Base-by-base conservation (phyloP, 352 stramenopile species). In the Elongisporangium anandrum region DNA sequence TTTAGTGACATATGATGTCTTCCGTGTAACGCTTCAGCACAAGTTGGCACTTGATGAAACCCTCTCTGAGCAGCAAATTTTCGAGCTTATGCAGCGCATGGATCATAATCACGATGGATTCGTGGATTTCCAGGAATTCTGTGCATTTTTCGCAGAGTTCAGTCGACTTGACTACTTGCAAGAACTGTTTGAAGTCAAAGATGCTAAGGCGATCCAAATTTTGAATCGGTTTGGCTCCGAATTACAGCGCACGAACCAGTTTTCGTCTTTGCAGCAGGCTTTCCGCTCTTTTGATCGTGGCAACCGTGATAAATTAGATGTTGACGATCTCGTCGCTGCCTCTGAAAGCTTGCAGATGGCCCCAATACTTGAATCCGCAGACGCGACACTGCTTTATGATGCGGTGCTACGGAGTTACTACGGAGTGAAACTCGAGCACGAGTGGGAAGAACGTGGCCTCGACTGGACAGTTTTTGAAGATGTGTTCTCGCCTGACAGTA, bases 31-130 rank as follows among this genome's bases (percentile, higher is more conserved):
- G 12, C 77, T 93, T 21, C 81, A 90, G 63, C 70, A 66, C 9
- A 80, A 77, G 17, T 61, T 93, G 6, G 71, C 80, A 13, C 66
- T 93, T 0, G 60, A 65, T 1, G 71, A 79, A 21, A 84, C 72
- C 0, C 72, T 98, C 5, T 94, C 86, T 15, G 87, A 95, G 61
- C 83, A 95, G 50, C 88, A 97, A 66, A 94, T 97, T 17, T 96
- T 97, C 22, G 92, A 98, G 62, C 64, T 98, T 21, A 98, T 98
- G 92, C 81, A 96, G 58, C 81, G 93, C 52, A 85, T 97, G 57
- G 92, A 98, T 64, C 78, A 90, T 50, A 95, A 98, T 45, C 77
- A 90, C 54, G 90, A 97, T 54, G 89, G 87, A 2, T 77, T 95
- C 19, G 91, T 98, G 10, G 78, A 95, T 59, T 93, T 95, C 56